Evolutionary conservation across 768 basidiomycete genomes (phyloP).

Genomic region (Gloeopeniophorella convolvens): DNA sequence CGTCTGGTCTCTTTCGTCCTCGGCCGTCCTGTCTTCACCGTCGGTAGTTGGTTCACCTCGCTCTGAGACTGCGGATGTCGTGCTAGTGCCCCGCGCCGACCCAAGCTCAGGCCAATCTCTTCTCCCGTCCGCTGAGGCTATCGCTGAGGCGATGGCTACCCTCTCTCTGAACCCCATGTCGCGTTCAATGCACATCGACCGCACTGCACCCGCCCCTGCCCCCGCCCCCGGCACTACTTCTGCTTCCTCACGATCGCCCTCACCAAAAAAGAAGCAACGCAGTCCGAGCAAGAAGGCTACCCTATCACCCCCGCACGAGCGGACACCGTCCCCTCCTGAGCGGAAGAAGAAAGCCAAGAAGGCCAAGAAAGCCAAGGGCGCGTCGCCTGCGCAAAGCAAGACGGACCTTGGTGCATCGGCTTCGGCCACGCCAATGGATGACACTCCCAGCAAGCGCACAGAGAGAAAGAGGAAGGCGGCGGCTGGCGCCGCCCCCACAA

Average conservation of each 20-base stretch:
- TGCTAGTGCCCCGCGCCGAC: constrained; percentile 40
- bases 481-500: not conserved
- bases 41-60: constrained; percentile 20
- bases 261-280: not conserved
- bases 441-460: too few species aligned
- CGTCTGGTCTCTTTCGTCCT: constrained; percentile 19
- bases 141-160: not conserved
- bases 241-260: too few species aligned
- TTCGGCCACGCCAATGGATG: not conserved
- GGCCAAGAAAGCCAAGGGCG: not conserved
- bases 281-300: not conserved
- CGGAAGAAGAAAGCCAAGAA: not conserved
- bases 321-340: not conserved
- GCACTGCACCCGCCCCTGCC: not conserved
- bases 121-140: not conserved
- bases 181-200: too few species aligned
- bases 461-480: not conserved
- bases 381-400: not conserved
- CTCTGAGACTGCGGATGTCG: constrained; percentile 26
- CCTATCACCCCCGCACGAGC: constrained; percentile 16
- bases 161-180: constrained; percentile 1
- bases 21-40: constrained; percentile 5
- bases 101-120: constrained; percentile 33
- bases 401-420: not conserved
- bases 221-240: not conserved